Evolutionary conservation across 495 filamentous ascomycete species (phyloP).

Genomic region (Letharia columbiana): DNA sequence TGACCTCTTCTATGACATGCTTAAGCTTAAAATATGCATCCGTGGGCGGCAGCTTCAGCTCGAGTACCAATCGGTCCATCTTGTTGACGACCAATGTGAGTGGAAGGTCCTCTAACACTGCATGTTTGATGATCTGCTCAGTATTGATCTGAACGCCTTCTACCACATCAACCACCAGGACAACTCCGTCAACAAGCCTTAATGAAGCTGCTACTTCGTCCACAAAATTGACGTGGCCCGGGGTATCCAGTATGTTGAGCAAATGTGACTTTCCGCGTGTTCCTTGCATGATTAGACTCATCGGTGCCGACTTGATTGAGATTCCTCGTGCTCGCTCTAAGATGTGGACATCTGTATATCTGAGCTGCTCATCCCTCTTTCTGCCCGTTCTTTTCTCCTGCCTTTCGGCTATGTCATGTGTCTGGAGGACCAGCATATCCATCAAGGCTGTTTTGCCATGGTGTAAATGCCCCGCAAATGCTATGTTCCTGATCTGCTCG

Average conservation of each 20-base stretch:
- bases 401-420: constrained; percentile 72
- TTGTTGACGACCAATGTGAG: constrained; percentile 91
- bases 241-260: constrained; percentile 90
- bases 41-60: constrained; percentile 86
- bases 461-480: constrained; percentile 84
- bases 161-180: constrained; percentile 93
- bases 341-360: constrained; percentile 88
- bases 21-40: constrained; percentile 99
- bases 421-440: constrained; percentile 96
- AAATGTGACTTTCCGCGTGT: constrained; percentile 93
- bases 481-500: constrained; percentile 86
- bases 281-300: constrained; percentile 82
- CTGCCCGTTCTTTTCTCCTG: constrained; percentile 71
- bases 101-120: constrained; percentile 81
- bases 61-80: constrained; percentile 88
- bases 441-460: constrained; percentile 97
- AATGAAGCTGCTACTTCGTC: constrained; percentile 88
- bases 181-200: constrained; percentile 82
- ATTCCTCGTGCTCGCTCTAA: constrained; percentile 82
- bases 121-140: constrained; percentile 93
- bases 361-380: constrained; percentile 78
- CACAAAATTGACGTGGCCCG: constrained; percentile 95
- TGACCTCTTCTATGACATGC: constrained; percentile 95
- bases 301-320: constrained; percentile 90
- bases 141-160: constrained; percentile 96